Evolutionary conservation across 257 asterid genomes (phyloP).

Genomic region (Paraleonurus japonicus): DNA sequence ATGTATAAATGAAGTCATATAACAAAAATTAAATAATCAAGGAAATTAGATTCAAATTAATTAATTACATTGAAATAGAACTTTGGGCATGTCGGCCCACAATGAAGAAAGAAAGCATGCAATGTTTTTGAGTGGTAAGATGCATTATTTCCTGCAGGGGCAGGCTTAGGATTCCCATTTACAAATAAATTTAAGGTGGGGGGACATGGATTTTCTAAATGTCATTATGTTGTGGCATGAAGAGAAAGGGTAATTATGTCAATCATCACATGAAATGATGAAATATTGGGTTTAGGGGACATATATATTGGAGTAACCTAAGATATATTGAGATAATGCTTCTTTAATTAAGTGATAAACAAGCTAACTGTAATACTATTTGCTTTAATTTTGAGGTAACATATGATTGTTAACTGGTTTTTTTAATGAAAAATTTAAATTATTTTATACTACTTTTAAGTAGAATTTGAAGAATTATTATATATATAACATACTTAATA

Average conservation of each 20-base stretch:
- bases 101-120: slow-evolving; percentile 27
- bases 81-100: slow-evolving; percentile 18
- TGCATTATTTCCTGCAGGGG: slow-evolving; percentile 26
- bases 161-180: slow-evolving; percentile 31
- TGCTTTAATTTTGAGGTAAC: background rate
- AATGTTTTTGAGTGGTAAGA: slow-evolving; percentile 31
- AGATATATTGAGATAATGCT: background rate
- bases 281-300: slow-evolving; percentile 11
- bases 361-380: background rate
- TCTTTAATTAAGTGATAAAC: background rate
- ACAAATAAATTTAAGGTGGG: background rate
- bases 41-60: background rate
- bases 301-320: background rate
- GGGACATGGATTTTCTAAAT: slow-evolving; percentile 17
- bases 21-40: background rate
- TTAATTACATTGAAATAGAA: background rate
- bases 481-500: too few species aligned
- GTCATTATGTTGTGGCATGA: slow-evolving; percentile 25
- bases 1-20: background rate
- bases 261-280: slow-evolving; percentile 30
- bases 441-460: background rate
- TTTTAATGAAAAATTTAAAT: background rate
- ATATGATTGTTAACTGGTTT: background rate
- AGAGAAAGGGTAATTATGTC: slow-evolving; percentile 23
- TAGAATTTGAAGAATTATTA: background rate